A percentile compares a stretch with the other conserved stretches of the same genome.
Conservation (phyloP, 164 flowering plant genomes). For the Aristolochia fimbriata region DNA sequence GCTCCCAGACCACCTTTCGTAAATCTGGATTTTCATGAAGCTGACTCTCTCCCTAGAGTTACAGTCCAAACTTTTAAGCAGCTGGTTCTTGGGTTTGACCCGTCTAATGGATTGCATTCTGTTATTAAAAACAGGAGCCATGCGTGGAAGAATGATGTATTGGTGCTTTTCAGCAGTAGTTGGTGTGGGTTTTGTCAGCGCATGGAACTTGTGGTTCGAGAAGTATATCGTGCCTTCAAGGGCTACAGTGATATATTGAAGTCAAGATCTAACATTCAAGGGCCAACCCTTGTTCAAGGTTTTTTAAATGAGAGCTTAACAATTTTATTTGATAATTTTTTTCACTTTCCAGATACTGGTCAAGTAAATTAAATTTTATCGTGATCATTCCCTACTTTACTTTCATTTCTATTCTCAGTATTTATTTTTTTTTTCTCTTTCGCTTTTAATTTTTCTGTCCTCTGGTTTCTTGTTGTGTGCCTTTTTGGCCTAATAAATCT, state of each 20-base stretch:
- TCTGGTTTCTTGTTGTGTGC: too few relatives aligned
- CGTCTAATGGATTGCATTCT: slow-evolving; percentile 12
- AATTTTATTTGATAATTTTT: too few relatives aligned
- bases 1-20: slow-evolving; percentile 54
- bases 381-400: too few relatives aligned
- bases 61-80: slow-evolving; percentile 40
- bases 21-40: slow-evolving; percentile 71
- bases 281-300: too few relatives aligned
- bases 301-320: too few relatives aligned
- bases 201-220: slow-evolving; percentile 87
- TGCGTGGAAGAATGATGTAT: slow-evolving; percentile 55
- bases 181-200: slow-evolving; percentile 98
- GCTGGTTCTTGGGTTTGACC: slow-evolving; percentile 38
- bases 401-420: too few relatives aligned
- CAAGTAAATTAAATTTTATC: too few relatives aligned
- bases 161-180: slow-evolving; percentile 73
- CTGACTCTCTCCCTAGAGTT: slow-evolving; percentile 56
- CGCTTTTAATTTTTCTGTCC: too few relatives aligned
- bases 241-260: slow-evolving; percentile 32
- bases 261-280: slow-evolving; percentile 14
- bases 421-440: too few relatives aligned
- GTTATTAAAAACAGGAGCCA: slow-evolving; percentile 15
- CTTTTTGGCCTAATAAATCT: too few relatives aligned
- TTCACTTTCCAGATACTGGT: too few relatives aligned
- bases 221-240: slow-evolving; percentile 63